Base-by-base conservation (phyloP, 2,329 filamentous ascomycete species). In the Tricladium varicosporioides region DNA sequence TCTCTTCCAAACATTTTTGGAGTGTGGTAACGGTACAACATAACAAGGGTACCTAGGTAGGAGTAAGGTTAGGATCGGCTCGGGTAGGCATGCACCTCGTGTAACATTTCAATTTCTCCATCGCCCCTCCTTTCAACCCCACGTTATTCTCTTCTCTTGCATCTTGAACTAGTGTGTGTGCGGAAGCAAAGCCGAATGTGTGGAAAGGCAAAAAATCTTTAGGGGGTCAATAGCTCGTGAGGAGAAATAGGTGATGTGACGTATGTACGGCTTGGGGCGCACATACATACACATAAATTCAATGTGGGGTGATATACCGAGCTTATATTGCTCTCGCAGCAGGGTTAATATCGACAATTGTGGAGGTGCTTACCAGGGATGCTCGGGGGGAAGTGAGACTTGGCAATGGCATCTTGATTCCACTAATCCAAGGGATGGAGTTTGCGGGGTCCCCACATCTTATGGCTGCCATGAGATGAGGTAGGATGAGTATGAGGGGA, bases 381-480 rank as follows among this genome's bases (percentile, higher is more conserved):
- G 11, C 3, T 40, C 36, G n/a, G 11, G n/a, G n/a, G n/a, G 10
- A 40, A n/a, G n/a, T 40, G 4, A 40, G 36, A 40, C 22, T 27
- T 40, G 36, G n/a, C 10, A 40, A 40, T 40, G 36, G 36, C 36
- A n/a, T 40, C 22, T 27, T 27, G 22, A 27, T 27, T 27, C 22
- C 22, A 27, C 22, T 27, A 27, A 27, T 27, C 22, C 22, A 27
- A 27, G 22, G 7, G 40, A 43, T 43, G 40, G 22, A 19, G 3
- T 44, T 52, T 44, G 50, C 50, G 50, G 50, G 50, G 50, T 52
- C 50, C 50, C 50, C 50, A 45, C 50, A 52, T 19, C 27, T 19
- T 16, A 2, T 9, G 11, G 15, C 31, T 27, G 5, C 31, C 32
- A 11, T 31, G 18, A n/a, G 15, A 18, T 51, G 36, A 31, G 33